These are phyloP conservation scores for Vachellia pachyceras DNA, from an alignment of 306 rosid species.

Conservation along the genomic window DNA sequence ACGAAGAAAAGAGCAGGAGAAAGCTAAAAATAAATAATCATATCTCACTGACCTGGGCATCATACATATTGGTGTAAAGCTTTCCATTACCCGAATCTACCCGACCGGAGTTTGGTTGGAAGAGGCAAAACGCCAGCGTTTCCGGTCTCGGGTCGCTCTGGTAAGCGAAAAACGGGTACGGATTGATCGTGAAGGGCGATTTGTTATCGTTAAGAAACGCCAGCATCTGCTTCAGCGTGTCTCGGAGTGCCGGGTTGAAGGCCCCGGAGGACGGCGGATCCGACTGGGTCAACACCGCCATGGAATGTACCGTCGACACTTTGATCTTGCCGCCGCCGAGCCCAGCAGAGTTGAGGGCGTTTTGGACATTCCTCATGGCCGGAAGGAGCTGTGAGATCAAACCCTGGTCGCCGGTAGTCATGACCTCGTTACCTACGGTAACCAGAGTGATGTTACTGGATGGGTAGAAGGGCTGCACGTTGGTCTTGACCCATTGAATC, in stretches of 20 bases:
- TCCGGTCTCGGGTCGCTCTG: conserved; percentile 72
- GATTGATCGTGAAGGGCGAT: conserved; percentile 61
- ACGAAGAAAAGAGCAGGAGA: neutral
- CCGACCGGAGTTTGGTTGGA: conserved; percentile 71
- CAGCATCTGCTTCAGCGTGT: conserved; percentile 44
- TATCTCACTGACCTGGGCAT: conserved; percentile 58
- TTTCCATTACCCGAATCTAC: conserved; percentile 62
- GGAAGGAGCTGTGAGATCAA: conserved; percentile 65
- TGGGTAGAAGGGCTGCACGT: conserved; percentile 64
- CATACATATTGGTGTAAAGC: conserved; percentile 70
- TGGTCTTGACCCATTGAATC: conserved; percentile 61
- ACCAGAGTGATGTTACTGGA: conserved; percentile 60
- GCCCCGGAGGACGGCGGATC: conserved; percentile 67
- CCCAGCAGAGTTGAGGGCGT: conserved; percentile 52
- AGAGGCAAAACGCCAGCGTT: conserved; percentile 67
- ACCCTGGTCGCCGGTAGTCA: conserved; percentile 51
- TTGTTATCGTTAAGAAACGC: conserved; percentile 53
- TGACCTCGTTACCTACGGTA: conserved; percentile 73
- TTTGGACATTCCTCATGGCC: conserved; percentile 69
- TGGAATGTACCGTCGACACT: conserved; percentile 74
- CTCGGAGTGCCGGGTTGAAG: conserved; percentile 41
- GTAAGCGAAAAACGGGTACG: conserved; percentile 70
- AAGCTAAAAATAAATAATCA: too few relatives aligned
- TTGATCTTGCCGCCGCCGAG: conserved; percentile 59
- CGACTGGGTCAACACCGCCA: conserved; percentile 60